phyloP scores from a whole-genome alignment of 352 stramenopile genomes.

The Phytophthora syringae region DNA sequence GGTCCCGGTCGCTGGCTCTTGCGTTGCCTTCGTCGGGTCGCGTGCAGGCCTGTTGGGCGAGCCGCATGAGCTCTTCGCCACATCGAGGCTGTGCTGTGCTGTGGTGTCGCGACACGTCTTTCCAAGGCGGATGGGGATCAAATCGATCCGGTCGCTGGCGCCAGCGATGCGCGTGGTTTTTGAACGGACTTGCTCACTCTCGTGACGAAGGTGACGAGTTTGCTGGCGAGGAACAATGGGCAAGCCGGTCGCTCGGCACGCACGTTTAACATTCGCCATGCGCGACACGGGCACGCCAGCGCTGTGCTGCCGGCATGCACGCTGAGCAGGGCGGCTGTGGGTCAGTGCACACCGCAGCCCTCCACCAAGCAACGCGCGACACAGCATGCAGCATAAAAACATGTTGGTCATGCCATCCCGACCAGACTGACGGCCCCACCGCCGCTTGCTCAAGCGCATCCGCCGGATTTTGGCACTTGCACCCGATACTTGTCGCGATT shows the following conservation, averaged over 20 bases:
- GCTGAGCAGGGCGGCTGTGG: constrained; percentile 11
- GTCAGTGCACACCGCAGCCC: constrained; percentile 28
- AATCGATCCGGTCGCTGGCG: too few relatives aligned
- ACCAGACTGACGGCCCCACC: background rate
- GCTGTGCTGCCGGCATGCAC: background rate
- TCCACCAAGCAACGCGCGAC: constrained; percentile 13
- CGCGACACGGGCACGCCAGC: constrained; percentile 19
- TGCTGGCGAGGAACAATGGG: background rate
- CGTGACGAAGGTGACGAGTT: too few relatives aligned
- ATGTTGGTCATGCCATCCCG: constrained; percentile 14
- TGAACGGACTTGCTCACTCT: too few relatives aligned
- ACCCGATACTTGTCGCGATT: constrained; percentile 18
- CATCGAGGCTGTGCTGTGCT: too few relatives aligned
- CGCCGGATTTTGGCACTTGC: constrained; percentile 20
- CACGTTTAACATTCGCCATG: constrained; percentile 14
- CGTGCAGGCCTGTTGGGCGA: too few relatives aligned
- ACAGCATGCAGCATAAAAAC: constrained; percentile 16
- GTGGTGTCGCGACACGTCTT: too few relatives aligned
- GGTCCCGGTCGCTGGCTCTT: too few relatives aligned
- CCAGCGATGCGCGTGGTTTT: background rate
- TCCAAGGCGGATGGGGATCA: too few relatives aligned
- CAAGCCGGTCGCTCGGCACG: constrained; percentile 1
- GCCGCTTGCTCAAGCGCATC: constrained; percentile 20
- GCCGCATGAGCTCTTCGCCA: too few relatives aligned
- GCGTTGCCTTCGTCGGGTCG: too few relatives aligned